phyloP scores from a whole-genome alignment of 148 eudicot genomes.

The Chenopodium suecicum region DNA sequence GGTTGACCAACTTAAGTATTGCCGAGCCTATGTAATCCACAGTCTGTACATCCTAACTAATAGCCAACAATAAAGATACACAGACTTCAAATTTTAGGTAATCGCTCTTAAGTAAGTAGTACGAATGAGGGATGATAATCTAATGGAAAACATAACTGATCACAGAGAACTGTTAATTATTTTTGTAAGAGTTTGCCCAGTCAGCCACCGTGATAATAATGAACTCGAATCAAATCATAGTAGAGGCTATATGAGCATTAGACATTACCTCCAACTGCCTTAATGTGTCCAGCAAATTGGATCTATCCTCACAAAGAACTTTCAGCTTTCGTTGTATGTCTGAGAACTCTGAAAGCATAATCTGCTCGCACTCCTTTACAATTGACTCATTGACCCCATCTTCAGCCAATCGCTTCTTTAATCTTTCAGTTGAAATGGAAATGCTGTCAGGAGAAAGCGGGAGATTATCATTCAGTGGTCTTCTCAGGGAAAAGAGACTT shows the following conservation, averaged over 20 bases:
- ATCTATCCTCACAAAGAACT: conserved; percentile 68
- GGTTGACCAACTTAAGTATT: too few relatives aligned
- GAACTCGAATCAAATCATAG: background rate
- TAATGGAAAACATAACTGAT: too few relatives aligned
- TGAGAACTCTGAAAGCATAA: conserved; percentile 79
- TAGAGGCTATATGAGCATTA: background rate
- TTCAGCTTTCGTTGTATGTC: conserved; percentile 61
- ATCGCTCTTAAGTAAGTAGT: background rate
- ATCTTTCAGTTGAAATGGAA: conserved; percentile 72
- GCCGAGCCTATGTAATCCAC: background rate
- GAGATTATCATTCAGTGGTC: conserved; percentile 48
- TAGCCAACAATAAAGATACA: background rate
- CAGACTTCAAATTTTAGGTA: background rate
- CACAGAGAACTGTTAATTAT: too few relatives aligned
- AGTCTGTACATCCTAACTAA: background rate
- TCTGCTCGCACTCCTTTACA: conserved; percentile 87
- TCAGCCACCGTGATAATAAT: too few relatives aligned
- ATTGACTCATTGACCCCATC: conserved; percentile 72
- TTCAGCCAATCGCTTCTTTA: conserved; percentile 70
- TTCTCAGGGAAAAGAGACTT: conserved; percentile 51
- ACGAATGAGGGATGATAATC: background rate
- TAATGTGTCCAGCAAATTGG: conserved; percentile 75
- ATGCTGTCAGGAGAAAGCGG: conserved; percentile 45
- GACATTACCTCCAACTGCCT: conserved; percentile 78
- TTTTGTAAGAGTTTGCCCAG: too few relatives aligned